A percentile compares a stretch with the other conserved stretches of the same genome.
These are phyloP conservation scores for Eragrostis tef DNA, from an alignment of 202 grass and related monocot species.

Conservation along the genomic window DNA sequence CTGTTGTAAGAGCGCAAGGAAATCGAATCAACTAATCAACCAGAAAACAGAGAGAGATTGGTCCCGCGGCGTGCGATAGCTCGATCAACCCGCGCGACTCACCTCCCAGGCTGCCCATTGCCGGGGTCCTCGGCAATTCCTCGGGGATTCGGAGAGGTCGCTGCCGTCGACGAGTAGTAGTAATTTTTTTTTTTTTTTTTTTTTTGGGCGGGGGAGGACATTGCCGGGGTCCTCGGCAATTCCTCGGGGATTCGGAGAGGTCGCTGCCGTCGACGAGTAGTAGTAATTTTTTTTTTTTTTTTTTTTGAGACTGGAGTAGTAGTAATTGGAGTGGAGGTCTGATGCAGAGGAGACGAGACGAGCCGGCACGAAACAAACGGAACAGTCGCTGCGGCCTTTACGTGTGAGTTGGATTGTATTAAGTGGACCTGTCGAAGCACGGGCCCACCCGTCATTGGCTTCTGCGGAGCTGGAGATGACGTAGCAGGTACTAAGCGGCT, in stretches of 20 bases:
- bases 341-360: not conserved
- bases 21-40: not conserved
- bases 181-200: too few species aligned
- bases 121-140: not conserved
- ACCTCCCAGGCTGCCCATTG: slow-evolving; percentile 51
- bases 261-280: too few species aligned
- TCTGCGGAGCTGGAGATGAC: not conserved
- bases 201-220: too few species aligned
- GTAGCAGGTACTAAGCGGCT: not conserved
- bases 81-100: not conserved
- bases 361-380: not conserved
- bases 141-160: not conserved
- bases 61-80: not conserved
- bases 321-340: too few species aligned
- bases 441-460: not conserved
- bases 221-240: too few species aligned
- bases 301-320: too few species aligned
- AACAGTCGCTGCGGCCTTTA: not conserved
- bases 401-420: not conserved
- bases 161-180: not conserved
- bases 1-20: slow-evolving; percentile 14
- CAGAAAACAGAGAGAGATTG: not conserved
- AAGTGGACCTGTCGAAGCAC: not conserved
- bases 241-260: too few species aligned
- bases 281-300: too few species aligned